Evolutionary conservation across 495 filamentous ascomycete species (phyloP).

Genomic region (Neurospora africana): DNA sequence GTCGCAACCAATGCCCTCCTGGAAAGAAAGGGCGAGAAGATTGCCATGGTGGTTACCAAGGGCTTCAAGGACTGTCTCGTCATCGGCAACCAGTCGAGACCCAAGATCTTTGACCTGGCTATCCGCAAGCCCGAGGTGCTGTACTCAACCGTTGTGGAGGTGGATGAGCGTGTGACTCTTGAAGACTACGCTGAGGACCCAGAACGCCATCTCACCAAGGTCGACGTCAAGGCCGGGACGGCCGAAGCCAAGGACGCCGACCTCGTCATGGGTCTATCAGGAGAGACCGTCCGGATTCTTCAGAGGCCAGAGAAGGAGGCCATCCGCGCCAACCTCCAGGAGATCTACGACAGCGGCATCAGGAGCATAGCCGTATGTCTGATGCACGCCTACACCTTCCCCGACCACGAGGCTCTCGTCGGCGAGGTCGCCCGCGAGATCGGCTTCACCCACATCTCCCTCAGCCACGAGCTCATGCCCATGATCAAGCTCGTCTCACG

Average conservation of each 20-base stretch:
- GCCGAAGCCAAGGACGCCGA: slow-evolving; percentile 35
- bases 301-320: slow-evolving; percentile 41
- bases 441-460: slow-evolving; percentile 64
- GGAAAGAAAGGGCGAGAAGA: slow-evolving; percentile 88
- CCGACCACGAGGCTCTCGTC: slow-evolving; percentile 60
- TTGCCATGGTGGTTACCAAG: slow-evolving; percentile 82
- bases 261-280: slow-evolving; percentile 55
- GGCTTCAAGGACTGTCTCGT: slow-evolving; percentile 88
- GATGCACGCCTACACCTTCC: slow-evolving; percentile 76
- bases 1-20: slow-evolving; percentile 83
- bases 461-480: slow-evolving; percentile 74
- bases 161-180: slow-evolving; percentile 75
- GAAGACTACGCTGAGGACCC: slow-evolving; percentile 85
- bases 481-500: slow-evolving; percentile 89
- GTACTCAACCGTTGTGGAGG: slow-evolving; percentile 65
- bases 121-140: slow-evolving; percentile 72
- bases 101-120: slow-evolving; percentile 73
- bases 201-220: slow-evolving; percentile 42
- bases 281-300: slow-evolving; percentile 61
- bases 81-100: slow-evolving; percentile 76
- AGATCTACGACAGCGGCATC: slow-evolving; percentile 51
- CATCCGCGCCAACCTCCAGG: slow-evolving; percentile 45
- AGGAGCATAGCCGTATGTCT: slow-evolving; percentile 66
- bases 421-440: slow-evolving; percentile 58
- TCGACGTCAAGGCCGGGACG: slow-evolving; percentile 35